Base-by-base conservation (phyloP, 345 rosid genomes). In the Dovyalis caffra region DNA sequence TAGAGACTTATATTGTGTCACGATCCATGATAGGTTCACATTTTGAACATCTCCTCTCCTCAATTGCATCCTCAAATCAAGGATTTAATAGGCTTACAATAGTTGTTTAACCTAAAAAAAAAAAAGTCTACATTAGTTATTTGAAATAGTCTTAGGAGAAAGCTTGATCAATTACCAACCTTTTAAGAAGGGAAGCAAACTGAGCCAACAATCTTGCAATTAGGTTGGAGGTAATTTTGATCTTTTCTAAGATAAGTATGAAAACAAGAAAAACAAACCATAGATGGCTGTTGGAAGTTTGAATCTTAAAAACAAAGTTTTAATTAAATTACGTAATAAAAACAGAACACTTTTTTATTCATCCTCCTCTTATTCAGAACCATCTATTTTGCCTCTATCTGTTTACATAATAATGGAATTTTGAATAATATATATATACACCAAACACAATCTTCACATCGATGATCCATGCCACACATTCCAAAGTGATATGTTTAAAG, bases 241-340 rank as follows among this genome's bases (percentile, higher is more conserved):
- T 49, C 56, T 67, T 69, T 82, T 77, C 88, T 70, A 83, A 81
- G 85, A 73, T 67, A 83, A 81, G 77, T 71, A 80, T 51, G 67
- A 2, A 51, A 66, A 28, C 32, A 74, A 33, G 29, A 68, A 40
- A 64, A 8, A 53, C 14, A 23, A 66, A 32, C 60, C 69, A 64
- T 64, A 60, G 64, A 57, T 43, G 8, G 71, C 77, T 43, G 43
- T 77, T 28, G 60, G 28, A 20, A 47, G 71, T 71, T 78, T 73
- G 77, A 79, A 74, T 72, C 78, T 77, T 77, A 29, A 71, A 60
- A 51, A 47, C 74, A 69, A 79, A 62, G 76, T 71, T 34, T 23
- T 70, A 66, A 33, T 61, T 73, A 25, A 38, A 38, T 51, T 29
- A 18, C 7, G 28, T 70, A 53, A 18, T 31, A 20, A 26, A 45